phyloP scores from a whole-genome alignment of 164 flowering plant species.

The Kalanchoe fedtschenkoi region DNA sequence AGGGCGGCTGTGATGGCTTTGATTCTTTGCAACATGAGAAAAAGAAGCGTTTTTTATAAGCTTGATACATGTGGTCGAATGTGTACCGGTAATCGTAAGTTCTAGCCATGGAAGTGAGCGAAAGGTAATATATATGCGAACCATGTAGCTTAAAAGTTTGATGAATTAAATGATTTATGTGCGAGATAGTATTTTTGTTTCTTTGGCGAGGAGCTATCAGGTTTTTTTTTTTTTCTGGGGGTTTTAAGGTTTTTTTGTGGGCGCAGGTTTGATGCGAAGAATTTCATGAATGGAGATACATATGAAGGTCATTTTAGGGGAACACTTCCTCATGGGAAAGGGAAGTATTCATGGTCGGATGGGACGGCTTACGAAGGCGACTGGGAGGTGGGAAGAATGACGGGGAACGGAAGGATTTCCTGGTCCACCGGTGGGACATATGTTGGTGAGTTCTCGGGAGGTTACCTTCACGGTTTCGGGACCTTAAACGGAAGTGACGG shows the following conservation, averaged over 20 bases:
- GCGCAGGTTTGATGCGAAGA: conserved; percentile 23
- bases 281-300: conserved; percentile 57
- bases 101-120: neutral
- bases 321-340: conserved; percentile 60
- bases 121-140: conserved; percentile 3
- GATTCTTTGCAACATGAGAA: neutral
- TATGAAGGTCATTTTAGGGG: conserved; percentile 54
- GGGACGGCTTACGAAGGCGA: conserved; percentile 74
- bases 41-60: neutral
- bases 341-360: conserved; percentile 74
- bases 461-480: conserved; percentile 72
- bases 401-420: conserved; percentile 56
- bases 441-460: conserved; percentile 77
- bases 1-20: neutral
- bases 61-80: neutral
- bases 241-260: too few relatives aligned
- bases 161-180: too few relatives aligned
- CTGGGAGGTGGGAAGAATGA: conserved; percentile 77
- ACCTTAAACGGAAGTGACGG: conserved; percentile 38
- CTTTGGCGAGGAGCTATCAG: too few relatives aligned
- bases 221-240: too few relatives aligned
- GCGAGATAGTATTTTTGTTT: too few relatives aligned
- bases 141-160: too few relatives aligned
- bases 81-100: neutral
- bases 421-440: conserved; percentile 72